These are phyloP conservation scores for Tetrahymena thermophila DNA, from an alignment of 73 alveolate genomes.

Conservation along the genomic window DNA sequence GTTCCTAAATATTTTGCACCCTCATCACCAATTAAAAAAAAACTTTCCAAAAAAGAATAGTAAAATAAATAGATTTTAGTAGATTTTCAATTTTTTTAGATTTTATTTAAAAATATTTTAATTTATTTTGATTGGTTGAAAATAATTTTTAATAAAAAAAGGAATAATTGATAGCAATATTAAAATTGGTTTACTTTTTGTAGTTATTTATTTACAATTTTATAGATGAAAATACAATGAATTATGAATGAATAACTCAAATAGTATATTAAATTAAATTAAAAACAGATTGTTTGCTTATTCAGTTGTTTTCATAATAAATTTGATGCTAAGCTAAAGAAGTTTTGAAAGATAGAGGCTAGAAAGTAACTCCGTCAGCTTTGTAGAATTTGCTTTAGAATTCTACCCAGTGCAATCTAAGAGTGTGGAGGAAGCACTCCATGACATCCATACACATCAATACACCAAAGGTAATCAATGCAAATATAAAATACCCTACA, in stretches of 20 bases:
- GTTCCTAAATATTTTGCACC: too few relatives aligned
- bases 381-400: slow-evolving; percentile 92
- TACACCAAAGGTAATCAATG: slow-evolving; percentile 69
- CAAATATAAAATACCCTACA: slow-evolving; percentile 72
- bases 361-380: slow-evolving; percentile 87
- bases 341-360: slow-evolving; percentile 72
- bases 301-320: not conserved
- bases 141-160: too few relatives aligned
- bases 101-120: too few relatives aligned
- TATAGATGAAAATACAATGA: not conserved
- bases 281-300: not conserved
- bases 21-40: too few relatives aligned
- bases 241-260: not conserved
- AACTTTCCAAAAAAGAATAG: too few relatives aligned
- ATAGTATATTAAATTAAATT: too few relatives aligned
- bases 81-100: too few relatives aligned
- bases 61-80: too few relatives aligned
- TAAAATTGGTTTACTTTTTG: not conserved
- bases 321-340: not conserved
- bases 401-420: slow-evolving; percentile 99
- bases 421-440: slow-evolving; percentile 96
- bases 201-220: not conserved
- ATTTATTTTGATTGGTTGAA: too few relatives aligned
- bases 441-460: slow-evolving; percentile 96
- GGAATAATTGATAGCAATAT: too few relatives aligned